Evolutionary conservation across 176 grass and related monocot genomes (phyloP).

Genomic region (Zoysia japonica): DNA sequence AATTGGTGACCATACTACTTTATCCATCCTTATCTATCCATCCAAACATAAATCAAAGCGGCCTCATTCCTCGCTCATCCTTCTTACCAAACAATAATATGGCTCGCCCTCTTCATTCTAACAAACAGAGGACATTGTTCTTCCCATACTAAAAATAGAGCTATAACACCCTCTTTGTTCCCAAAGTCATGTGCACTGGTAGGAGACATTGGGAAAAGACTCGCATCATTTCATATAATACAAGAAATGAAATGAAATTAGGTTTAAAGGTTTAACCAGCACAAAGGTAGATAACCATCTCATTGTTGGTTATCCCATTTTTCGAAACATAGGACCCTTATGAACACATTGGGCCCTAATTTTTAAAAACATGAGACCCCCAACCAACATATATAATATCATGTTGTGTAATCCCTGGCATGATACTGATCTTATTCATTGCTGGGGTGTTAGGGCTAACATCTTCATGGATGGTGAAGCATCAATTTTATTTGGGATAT

Average conservation of each 20-base stretch:
- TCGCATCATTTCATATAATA: neutral
- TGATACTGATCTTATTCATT: conserved; percentile 34
- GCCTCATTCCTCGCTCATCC: too few relatives aligned
- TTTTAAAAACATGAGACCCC: neutral
- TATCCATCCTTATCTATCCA: too few relatives aligned
- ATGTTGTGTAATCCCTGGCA: neutral
- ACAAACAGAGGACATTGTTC: too few relatives aligned
- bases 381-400: neutral
- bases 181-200: neutral
- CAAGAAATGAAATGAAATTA: conserved; percentile 24
- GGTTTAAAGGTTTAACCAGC: neutral
- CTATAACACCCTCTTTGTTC: neutral
- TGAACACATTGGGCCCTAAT: too few relatives aligned
- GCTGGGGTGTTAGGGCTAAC: neutral
- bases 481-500: conserved; percentile 24
- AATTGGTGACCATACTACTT: too few relatives aligned
- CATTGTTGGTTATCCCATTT: neutral
- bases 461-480: conserved; percentile 28
- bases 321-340: too few relatives aligned
- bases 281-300: neutral
- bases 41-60: too few relatives aligned
- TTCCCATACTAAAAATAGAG: neutral
- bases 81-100: too few relatives aligned
- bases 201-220: neutral
- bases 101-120: too few relatives aligned